Evolutionary conservation across 2,329 filamentous ascomycete species (phyloP), one percentile per base, ranked within the genome.

Genomic region (Alternaria sp.): DNA sequence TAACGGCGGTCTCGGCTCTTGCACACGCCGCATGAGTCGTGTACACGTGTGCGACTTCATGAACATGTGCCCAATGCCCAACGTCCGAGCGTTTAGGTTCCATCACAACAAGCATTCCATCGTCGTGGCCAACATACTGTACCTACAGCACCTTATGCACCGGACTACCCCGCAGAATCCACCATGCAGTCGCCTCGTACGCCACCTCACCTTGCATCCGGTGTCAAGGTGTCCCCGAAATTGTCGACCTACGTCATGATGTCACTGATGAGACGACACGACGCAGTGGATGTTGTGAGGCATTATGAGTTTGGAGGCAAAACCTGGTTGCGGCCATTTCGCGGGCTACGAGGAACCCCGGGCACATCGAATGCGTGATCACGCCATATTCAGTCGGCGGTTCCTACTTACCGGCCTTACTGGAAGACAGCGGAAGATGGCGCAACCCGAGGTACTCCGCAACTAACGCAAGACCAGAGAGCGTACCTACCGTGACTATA

Each of bases 1-100:
- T 13, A 26, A 45, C 26, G 50, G 30, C 49, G 32, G 49, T 59
- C 13, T 53, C 59, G 59, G 40, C 55, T 62, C 43, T 40, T 59
- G 25, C 15, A 25, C n/a, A n/a, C 12, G 49, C 49, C 50, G 49
- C 43, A 43, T 47, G 56, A 49, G 44, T 59, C 56, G 55, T 47
- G 57, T 50, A 63, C 61, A 63, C 61, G 61, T 60, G 32, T 60
- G 61, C 61, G 30, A 56, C 47, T 52, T 40, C 56, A 60, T 44
- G 61, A 63, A 60, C 61, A 59, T 63, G 56, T 63, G 61, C 57
- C 61, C 61, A 63, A 55, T 63, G 61, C 61, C 61, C 57, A 53
- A 60, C 44, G 59, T 63, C 57, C 45, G 50, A 55, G 61, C 50
- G 53, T 21, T 50, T 32, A 44, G 21, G 11, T 23, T 53, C 49